Evolutionary conservation across 768 basidiomycete genomes (phyloP).

Genomic region (Fibroporia radiculosa): DNA sequence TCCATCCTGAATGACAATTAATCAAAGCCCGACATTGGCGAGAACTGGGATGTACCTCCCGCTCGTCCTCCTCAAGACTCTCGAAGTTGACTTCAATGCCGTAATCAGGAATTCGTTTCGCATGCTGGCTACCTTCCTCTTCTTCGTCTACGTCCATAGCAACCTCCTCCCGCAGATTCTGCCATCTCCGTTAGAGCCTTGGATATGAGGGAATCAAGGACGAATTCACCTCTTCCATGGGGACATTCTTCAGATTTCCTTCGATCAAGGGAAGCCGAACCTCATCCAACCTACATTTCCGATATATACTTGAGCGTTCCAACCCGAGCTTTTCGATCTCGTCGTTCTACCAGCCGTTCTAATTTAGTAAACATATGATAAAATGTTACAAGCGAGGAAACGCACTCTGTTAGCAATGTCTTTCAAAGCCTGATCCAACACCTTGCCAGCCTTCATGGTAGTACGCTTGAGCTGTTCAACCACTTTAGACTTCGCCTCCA

Average conservation of each 20-base stretch:
- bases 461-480: constrained; percentile 74
- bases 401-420: constrained; percentile 78
- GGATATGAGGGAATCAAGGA: not conserved
- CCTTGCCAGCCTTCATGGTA: constrained; percentile 60
- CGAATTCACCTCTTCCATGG: constrained; percentile 82
- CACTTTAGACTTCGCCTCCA: constrained; percentile 66
- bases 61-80: constrained; percentile 65
- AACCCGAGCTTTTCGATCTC: constrained; percentile 84
- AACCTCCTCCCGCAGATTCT: constrained; percentile 79
- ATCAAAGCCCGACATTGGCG: not conserved
- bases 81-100: constrained; percentile 89
- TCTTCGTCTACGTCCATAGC: constrained; percentile 92
- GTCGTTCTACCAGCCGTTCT: constrained; percentile 49
- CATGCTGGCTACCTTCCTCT: constrained; percentile 71
- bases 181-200: not conserved
- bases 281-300: constrained; percentile 91
- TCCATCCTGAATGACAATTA: constrained; percentile 40
- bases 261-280: constrained; percentile 69
- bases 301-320: constrained; percentile 81
- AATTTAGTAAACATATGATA: constrained; percentile 18
- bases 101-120: constrained; percentile 67
- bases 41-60: constrained; percentile 35
- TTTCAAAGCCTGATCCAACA: constrained; percentile 81
- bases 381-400: not conserved
- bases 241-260: constrained; percentile 79